Conservation (phyloP, 352 stramenopile genomes). For the Elongisporangium undulatum region DNA sequence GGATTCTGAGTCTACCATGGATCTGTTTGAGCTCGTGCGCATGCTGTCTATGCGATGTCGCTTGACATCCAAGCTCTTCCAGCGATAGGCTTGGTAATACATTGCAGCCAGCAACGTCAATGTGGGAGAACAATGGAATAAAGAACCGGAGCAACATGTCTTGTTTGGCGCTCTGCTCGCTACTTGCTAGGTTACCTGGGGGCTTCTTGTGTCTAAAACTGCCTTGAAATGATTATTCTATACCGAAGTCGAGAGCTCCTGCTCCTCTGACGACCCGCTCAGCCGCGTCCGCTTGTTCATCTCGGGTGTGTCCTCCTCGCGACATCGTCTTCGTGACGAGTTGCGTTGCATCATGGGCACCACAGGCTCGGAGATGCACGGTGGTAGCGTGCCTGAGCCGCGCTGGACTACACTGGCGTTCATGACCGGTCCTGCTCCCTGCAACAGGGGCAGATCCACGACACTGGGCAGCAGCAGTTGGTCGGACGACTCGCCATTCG, state of each 20-base stretch:
- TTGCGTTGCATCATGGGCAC: slow-evolving; percentile 72
- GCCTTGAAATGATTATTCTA: slow-evolving; percentile 12
- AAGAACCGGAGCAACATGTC: not conserved
- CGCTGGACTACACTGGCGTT: slow-evolving; percentile 75
- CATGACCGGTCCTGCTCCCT: slow-evolving; percentile 61
- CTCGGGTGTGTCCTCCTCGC: slow-evolving; percentile 26
- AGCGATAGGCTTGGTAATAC: not conserved
- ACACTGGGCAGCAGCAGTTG: slow-evolving; percentile 22
- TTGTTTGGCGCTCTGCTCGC: slow-evolving; percentile 1
- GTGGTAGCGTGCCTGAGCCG: slow-evolving; percentile 25
- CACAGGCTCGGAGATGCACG: slow-evolving; percentile 60
- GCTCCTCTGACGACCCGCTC: slow-evolving; percentile 40
- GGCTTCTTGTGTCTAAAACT: slow-evolving; percentile 22
- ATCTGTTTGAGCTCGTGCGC: slow-evolving; percentile 71
- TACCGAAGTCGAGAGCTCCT: slow-evolving; percentile 52
- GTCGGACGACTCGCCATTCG: slow-evolving; percentile 1
- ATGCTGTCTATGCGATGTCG: slow-evolving; percentile 50
- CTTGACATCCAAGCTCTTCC: slow-evolving; percentile 27
- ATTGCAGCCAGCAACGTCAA: not conserved
- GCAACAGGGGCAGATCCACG: slow-evolving; percentile 42
- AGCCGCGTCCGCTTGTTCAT: slow-evolving; percentile 63
- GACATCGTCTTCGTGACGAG: slow-evolving; percentile 51
- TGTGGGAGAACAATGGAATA: not conserved
- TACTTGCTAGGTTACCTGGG: slow-evolving; percentile 2
- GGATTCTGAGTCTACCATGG: slow-evolving; percentile 41